Percentiles rank a stretch among this genome's conserved stretches.
Evolutionary conservation across 495 filamentous ascomycete genomes (phyloP).

Genomic region (Platismatia glauca): DNA sequence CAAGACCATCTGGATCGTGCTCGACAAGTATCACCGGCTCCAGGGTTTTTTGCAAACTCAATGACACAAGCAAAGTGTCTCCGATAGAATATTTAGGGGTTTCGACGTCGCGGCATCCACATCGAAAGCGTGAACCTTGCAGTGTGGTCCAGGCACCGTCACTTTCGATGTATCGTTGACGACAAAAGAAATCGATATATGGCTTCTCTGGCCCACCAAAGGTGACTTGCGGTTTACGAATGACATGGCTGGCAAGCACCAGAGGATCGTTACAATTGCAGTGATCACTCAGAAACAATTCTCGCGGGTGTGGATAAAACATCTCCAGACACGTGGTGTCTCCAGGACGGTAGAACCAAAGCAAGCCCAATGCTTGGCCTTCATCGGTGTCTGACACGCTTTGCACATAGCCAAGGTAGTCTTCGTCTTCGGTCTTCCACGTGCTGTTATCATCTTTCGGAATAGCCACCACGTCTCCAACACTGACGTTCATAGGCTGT

Average conservation of each 20-base stretch:
- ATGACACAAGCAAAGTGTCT: slow-evolving; percentile 45
- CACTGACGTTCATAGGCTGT: slow-evolving; percentile 18
- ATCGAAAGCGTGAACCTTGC: slow-evolving; percentile 33
- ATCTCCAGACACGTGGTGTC: slow-evolving; percentile 57
- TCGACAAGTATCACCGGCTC: slow-evolving; percentile 49
- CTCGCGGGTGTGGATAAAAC: slow-evolving; percentile 57
- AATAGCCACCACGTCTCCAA: slow-evolving; percentile 45
- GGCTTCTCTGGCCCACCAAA: slow-evolving; percentile 32
- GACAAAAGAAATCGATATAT: slow-evolving; percentile 50
- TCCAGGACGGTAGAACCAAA: slow-evolving; percentile 62
- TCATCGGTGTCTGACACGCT: slow-evolving; percentile 31
- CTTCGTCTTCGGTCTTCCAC: slow-evolving; percentile 43
- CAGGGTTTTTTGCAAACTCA: slow-evolving; percentile 22
- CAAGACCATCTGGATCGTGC: slow-evolving; percentile 30
- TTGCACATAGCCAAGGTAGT: slow-evolving; percentile 64
- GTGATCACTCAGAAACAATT: slow-evolving; percentile 68
- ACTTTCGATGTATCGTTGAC: slow-evolving; percentile 53
- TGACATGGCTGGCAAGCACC: slow-evolving; percentile 43
- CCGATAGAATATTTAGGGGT: slow-evolving; percentile 34
- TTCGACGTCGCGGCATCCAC: slow-evolving; percentile 32
- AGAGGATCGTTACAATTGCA: slow-evolving; percentile 52
- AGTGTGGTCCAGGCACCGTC: slow-evolving; percentile 48
- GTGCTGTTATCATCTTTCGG: slow-evolving; percentile 37
- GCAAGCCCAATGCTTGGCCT: slow-evolving; percentile 45
- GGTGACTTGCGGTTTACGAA: slow-evolving; percentile 46